Percentiles rank a stretch among this genome's conserved stretches.
Conservation (phyloP, 2,329 filamentous ascomycete species). For the Elsinoe fawcettii region DNA sequence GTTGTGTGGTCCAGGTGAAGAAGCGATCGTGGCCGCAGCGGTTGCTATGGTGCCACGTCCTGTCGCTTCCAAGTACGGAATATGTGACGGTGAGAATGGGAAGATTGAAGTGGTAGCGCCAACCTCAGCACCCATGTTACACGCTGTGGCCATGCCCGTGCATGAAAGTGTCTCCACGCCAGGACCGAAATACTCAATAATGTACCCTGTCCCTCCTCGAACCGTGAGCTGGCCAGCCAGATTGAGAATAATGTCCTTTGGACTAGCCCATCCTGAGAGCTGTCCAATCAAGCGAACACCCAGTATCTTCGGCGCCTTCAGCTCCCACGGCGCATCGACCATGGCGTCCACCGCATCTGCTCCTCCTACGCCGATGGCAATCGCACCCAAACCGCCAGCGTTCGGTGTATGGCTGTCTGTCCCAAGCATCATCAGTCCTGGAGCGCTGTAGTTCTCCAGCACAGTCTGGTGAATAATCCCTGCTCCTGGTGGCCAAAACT, state of each 20-base stretch:
- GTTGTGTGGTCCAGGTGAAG: slow-evolving; percentile 50
- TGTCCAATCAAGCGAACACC: slow-evolving; percentile 90
- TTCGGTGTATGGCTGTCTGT: slow-evolving; percentile 98
- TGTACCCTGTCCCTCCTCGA: slow-evolving; percentile 78
- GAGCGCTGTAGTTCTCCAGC: slow-evolving; percentile 94
- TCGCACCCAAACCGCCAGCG: slow-evolving; percentile 94
- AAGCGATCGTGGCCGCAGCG: slow-evolving; percentile 55
- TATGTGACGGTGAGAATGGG: slow-evolving; percentile 78
- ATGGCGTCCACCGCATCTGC: slow-evolving; percentile 98
- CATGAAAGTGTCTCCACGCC: slow-evolving; percentile 83
- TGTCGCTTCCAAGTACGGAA: slow-evolving; percentile 79
- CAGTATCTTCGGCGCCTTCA: slow-evolving; percentile 96
- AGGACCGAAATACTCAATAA: slow-evolving; percentile 89
- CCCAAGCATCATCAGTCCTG: slow-evolving; percentile 96
- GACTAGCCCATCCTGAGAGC: slow-evolving; percentile 82
- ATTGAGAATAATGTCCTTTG: slow-evolving; percentile 90
- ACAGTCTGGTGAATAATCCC: slow-evolving; percentile 98
- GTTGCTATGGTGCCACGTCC: slow-evolving; percentile 64
- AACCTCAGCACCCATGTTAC: slow-evolving; percentile 87
- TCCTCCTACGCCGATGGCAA: slow-evolving; percentile 92
- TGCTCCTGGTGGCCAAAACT: slow-evolving; percentile 90
- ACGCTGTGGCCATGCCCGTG: slow-evolving; percentile 88
- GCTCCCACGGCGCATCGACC: slow-evolving; percentile 93
- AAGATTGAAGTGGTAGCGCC: slow-evolving; percentile 95
- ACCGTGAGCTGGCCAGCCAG: slow-evolving; percentile 88